phyloP scores from a whole-genome alignment of 352 stramenopile species.

The Pythium dissimile region DNA sequence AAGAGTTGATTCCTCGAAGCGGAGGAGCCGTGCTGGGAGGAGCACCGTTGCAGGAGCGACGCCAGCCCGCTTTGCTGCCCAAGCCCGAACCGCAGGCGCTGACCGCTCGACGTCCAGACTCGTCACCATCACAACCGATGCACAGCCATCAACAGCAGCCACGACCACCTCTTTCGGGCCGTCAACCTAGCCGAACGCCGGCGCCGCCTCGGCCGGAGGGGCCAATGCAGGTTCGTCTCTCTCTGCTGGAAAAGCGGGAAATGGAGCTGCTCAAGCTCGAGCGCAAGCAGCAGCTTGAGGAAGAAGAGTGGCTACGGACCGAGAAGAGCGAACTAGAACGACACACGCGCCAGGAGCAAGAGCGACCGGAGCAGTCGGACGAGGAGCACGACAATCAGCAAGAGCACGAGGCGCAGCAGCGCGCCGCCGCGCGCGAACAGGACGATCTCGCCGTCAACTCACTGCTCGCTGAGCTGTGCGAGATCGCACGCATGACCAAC shows the following conservation, averaged over 20 bases:
- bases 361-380: neutral
- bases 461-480: conserved; percentile 22
- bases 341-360: neutral
- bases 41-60: conserved; percentile 9
- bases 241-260: conserved; percentile 8
- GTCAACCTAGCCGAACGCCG: neutral
- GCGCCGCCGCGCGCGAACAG: conserved; percentile 1
- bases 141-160: neutral
- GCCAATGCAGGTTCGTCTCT: conserved; percentile 5
- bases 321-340: neutral
- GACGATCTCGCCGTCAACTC: conserved; percentile 11
- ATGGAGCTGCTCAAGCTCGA: conserved; percentile 3
- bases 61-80: conserved; percentile 6
- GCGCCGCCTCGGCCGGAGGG: neutral
- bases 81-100: conserved; percentile 14
- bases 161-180: neutral
- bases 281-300: neutral
- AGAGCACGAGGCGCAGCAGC: neutral
- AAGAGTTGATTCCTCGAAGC: conserved; percentile 1
- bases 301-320: conserved; percentile 2
- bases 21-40: neutral
- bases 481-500: conserved; percentile 22
- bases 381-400: neutral
- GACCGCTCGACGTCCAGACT: conserved; percentile 9
- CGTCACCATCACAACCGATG: neutral